Conservation (phyloP, 2,329 filamentous ascomycete genomes). For the Sporothrix luriei region DNA sequence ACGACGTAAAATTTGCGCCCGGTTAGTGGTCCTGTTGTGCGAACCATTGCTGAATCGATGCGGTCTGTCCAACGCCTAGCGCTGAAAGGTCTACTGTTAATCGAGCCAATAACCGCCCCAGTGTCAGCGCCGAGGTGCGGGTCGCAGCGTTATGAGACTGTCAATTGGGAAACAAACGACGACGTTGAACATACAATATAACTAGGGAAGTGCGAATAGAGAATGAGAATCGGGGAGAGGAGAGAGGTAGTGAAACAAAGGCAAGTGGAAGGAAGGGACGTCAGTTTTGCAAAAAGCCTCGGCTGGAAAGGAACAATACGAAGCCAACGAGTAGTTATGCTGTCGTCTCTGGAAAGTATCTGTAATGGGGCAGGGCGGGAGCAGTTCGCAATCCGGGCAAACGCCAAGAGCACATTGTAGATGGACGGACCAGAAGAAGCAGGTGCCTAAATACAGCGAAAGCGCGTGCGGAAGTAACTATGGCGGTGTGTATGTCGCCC, state of each 20-base stretch:
- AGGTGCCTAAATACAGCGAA: conserved; percentile 24
- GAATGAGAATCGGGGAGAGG: background rate
- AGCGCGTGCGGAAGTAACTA: background rate
- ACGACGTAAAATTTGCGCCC: background rate
- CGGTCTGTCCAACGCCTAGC: conserved; percentile 19
- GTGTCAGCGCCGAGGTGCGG: conserved; percentile 12
- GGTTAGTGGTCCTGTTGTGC: background rate
- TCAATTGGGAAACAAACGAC: background rate
- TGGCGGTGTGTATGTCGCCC: conserved; percentile 12
- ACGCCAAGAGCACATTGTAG: no score
- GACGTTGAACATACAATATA: background rate
- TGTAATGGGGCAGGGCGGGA: no score
- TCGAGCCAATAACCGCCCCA: conserved; percentile 26
- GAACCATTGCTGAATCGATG: conserved; percentile 13
- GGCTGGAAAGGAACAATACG: background rate
- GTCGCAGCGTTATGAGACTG: background rate
- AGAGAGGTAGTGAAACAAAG: background rate
- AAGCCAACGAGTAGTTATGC: no score
- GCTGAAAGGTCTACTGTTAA: conserved; percentile 10
- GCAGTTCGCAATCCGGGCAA: background rate
- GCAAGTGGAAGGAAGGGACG: background rate
- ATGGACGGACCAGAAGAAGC: conserved; percentile 7
- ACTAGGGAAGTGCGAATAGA: background rate
- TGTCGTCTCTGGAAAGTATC: no score
- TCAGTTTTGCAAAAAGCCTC: background rate